A percentile compares a stretch with the other conserved stretches of the same genome.
Evolutionary conservation across 495 filamentous ascomycete genomes (phyloP).

Genomic region (Talaromyces ruber): DNA sequence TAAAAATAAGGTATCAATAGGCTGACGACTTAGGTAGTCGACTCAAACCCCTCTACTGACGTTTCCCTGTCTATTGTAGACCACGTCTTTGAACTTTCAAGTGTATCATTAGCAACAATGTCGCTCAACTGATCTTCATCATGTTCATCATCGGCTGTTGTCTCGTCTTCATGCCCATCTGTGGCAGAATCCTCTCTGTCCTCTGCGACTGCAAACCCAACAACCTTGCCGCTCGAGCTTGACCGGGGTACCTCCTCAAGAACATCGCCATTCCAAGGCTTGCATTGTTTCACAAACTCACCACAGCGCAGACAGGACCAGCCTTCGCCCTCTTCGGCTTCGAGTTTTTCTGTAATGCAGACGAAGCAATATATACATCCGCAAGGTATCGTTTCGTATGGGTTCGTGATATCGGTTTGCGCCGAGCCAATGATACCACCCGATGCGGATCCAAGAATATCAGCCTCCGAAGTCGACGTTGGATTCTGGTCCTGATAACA

Average conservation of each 20-base stretch:
- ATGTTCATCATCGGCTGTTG: neutral
- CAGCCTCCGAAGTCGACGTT: slow-evolving; percentile 52
- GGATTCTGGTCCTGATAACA: slow-evolving; percentile 92
- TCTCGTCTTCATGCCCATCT: neutral
- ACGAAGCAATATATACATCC: slow-evolving; percentile 94
- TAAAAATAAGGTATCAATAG: neutral
- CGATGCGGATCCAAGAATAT: slow-evolving; percentile 52
- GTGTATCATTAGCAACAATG: slow-evolving; percentile 22
- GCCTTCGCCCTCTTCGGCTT: slow-evolving; percentile 89
- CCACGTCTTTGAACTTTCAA: slow-evolving; percentile 31
- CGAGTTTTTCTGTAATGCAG: slow-evolving; percentile 85
- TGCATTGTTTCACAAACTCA: slow-evolving; percentile 76
- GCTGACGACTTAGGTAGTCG: neutral
- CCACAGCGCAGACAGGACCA: slow-evolving; percentile 94
- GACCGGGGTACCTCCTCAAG: slow-evolving; percentile 46
- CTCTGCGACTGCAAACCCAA: slow-evolving; percentile 53
- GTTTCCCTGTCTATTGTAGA: slow-evolving; percentile 15
- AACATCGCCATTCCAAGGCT: slow-evolving; percentile 88
- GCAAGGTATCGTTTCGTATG: slow-evolving; percentile 87
- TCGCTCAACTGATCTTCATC: slow-evolving; percentile 21
- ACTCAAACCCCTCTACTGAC: neutral
- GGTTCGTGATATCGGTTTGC: slow-evolving; percentile 92
- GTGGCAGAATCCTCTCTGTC: slow-evolving; percentile 1
- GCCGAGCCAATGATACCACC: slow-evolving; percentile 78
- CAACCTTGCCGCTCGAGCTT: slow-evolving; percentile 49